Evolutionary conservation across 2,329 filamentous ascomycete species (phyloP), one percentile per base, ranked within the genome.

Genomic region (Lomentospora prolificans): DNA sequence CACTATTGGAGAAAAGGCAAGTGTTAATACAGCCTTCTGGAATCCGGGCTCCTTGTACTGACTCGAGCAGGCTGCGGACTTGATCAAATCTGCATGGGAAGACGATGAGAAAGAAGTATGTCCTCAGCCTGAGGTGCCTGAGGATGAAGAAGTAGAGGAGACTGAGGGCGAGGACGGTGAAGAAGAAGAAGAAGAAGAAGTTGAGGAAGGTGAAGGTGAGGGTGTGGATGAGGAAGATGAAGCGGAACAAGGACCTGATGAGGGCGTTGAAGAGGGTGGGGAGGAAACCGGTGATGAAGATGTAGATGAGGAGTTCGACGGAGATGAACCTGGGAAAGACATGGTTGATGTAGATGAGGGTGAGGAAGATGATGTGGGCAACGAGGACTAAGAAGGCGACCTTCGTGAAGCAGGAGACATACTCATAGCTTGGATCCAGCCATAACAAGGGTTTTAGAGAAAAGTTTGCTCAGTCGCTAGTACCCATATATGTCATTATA

Each of bases 1-100:
- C 55, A 64, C 65, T 2, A 66, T 69, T 56, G 66, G 63, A 1
- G 67, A 69, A 57, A 69, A 68, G 59, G 67, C 59, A 58, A 58
- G 60, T 64, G 55, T 57, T 30, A 9, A 9, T 12, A 25, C 8
- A 3, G 7, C 17, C 2, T 28, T 19, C 12, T n/a, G 14, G 9
- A 27, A 7, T 30, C 9, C 25, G 3, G 22, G 19, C 22, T n/a
- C 2, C 8, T 9, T 10, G 4, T 50, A 41, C 41, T 55, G 22
- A 55, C 41, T 3, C 9, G 41, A 6, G 25, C 36, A 50, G 52
- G 52, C 39, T 9, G 52, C 39, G 1, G 52, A 54, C 48, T 22
- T 54, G 24, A 54, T 54, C n/a, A 54, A 46, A 22, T 3, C 39
- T 1, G 44, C 50, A 6, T 56, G 39, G 50, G 41, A 46, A 19